Conservation (phyloP, 2,329 filamentous ascomycete species). For the Diaporthe amygdali region DNA sequence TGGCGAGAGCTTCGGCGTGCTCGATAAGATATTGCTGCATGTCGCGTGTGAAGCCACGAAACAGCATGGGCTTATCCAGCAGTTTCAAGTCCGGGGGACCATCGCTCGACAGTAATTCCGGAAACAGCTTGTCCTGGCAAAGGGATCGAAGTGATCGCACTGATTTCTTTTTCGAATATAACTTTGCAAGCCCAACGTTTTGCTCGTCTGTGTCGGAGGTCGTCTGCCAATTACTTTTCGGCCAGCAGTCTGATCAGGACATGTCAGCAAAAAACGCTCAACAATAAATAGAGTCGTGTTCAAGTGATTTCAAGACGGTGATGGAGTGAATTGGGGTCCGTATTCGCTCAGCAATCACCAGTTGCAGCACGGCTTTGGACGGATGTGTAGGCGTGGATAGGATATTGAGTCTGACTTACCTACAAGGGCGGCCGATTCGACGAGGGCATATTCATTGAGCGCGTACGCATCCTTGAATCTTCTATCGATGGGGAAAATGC, state of each 20-base stretch:
- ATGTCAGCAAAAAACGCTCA: neutral
- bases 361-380: neutral
- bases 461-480: too few relatives aligned
- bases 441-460: neutral
- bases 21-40: neutral
- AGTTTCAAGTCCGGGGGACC: neutral
- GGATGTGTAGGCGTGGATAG: too few relatives aligned
- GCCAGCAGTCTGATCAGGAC: neutral
- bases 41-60: neutral
- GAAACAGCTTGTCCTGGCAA: neutral
- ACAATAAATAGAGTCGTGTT: neutral
- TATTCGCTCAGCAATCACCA: neutral
- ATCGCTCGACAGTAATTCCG: neutral
- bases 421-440: neutral
- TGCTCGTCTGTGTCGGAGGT: neutral
- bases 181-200: rapidly evolving
- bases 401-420: neutral
- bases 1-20: neutral
- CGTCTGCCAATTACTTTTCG: neutral
- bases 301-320: neutral
- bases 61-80: neutral
- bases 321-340: neutral
- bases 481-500: neutral
- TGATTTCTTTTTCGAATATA: neutral
- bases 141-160: neutral